These are phyloP conservation scores for Boletus vermiculosoides DNA, from an alignment of 768 basidiomycete species.

Conservation along the genomic window DNA sequence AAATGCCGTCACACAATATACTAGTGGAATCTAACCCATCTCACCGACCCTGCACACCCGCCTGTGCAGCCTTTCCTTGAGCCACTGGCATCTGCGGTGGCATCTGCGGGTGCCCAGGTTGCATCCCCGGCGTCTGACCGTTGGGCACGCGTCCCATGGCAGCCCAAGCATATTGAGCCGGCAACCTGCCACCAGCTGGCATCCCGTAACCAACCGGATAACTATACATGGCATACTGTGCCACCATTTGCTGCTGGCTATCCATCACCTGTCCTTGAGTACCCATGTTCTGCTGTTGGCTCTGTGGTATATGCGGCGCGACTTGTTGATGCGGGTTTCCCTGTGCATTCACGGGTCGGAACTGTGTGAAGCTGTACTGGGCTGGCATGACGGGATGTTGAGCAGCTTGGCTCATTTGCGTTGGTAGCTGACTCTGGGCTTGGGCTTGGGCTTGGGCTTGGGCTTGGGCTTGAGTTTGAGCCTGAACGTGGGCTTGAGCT, in stretches of 20 bases:
- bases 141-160: slow-evolving; percentile 24
- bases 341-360: slow-evolving; percentile 32
- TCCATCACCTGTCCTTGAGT: slow-evolving; percentile 25
- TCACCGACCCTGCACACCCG: slow-evolving; percentile 37
- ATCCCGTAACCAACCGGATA: slow-evolving; percentile 27
- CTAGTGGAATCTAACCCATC: background rate
- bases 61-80: slow-evolving; percentile 34
- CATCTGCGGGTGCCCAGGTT: slow-evolving; percentile 31
- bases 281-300: slow-evolving; percentile 30
- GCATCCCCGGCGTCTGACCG: slow-evolving; percentile 30
- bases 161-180: slow-evolving; percentile 27
- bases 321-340: slow-evolving; percentile 29
- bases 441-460: slow-evolving; percentile 24
- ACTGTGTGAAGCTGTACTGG: slow-evolving; percentile 37
- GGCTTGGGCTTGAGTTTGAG: slow-evolving; percentile 22
- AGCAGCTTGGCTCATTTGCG: slow-evolving; percentile 24
- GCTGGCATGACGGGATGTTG: slow-evolving; percentile 26
- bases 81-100: slow-evolving; percentile 31
- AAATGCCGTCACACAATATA: slow-evolving; percentile 8
- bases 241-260: slow-evolving; percentile 30
- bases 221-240: slow-evolving; percentile 30
- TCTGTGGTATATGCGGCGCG: slow-evolving; percentile 24
- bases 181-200: slow-evolving; percentile 16
- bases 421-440: slow-evolving; percentile 25
- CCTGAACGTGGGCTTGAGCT: slow-evolving; percentile 20